phyloP scores from a whole-genome alignment of 805 yeast genomes.

The Spathaspora gorwiae region DNA sequence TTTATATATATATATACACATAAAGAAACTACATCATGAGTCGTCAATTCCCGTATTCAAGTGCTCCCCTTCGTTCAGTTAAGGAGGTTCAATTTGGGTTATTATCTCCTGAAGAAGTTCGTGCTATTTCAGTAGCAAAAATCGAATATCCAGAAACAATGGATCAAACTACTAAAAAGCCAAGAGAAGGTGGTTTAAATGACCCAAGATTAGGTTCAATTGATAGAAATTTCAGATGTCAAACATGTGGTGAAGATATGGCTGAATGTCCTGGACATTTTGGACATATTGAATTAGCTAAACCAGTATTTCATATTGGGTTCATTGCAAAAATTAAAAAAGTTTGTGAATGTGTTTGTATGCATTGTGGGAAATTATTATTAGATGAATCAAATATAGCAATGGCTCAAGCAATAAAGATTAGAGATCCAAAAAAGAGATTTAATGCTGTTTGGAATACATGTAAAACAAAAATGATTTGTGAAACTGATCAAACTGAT shows the following conservation, averaged over 20 bases:
- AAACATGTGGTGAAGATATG: slow-evolving; percentile 99
- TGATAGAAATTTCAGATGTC: slow-evolving; percentile 96
- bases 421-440: slow-evolving; percentile 91
- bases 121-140: slow-evolving; percentile 97
- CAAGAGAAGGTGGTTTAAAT: slow-evolving; percentile 94
- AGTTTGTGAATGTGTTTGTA: slow-evolving; percentile 93
- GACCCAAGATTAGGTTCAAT: slow-evolving; percentile 97
- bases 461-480: slow-evolving; percentile 87
- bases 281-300: slow-evolving; percentile 97
- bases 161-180: slow-evolving; percentile 94
- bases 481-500: slow-evolving; percentile 81
- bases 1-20: slow-evolving; percentile 73
- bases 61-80: slow-evolving; percentile 96
- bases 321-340: slow-evolving; percentile 91
- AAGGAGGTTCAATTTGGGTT: slow-evolving; percentile 99
- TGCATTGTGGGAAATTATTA: slow-evolving; percentile 95
- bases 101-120: slow-evolving; percentile 90
- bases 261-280: slow-evolving; percentile 99
- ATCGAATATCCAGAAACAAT: slow-evolving; percentile 99
- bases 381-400: slow-evolving; percentile 78
- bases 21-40: slow-evolving; percentile 36
- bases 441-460: slow-evolving; percentile 95
- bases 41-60: slow-evolving; percentile 79
- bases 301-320: slow-evolving; percentile 97
- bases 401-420: slow-evolving; percentile 83